Evolutionary conservation across 768 basidiomycete species (phyloP), one percentile per base, ranked within the genome.

Genomic region (Lactarius hatsudake): DNA sequence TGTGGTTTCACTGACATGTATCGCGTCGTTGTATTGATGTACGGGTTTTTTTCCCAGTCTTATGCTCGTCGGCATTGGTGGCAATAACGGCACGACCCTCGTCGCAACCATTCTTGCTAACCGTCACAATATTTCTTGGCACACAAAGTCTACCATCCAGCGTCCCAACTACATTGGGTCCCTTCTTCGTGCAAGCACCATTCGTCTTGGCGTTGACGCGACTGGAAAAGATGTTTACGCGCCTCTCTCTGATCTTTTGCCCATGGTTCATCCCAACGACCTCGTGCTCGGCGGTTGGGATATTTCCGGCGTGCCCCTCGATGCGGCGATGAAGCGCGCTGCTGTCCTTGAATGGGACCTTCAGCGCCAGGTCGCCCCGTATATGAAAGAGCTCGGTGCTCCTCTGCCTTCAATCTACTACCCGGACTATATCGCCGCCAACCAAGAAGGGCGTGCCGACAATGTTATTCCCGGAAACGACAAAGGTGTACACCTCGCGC

Each of bases 221-320:
- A 74, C 77, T 3, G 91, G 90, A 72, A 93, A 94, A 79, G 97
- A 98, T 74, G 86, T 98, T 71, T 84, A 95, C 73, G 88, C 96
- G 69, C 97, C 97, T 20, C 80, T 98, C 74, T 91, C 89, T 12
- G 95, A 96, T 73, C 86, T 98, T 69, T 84, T 97, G 53, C 96
- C 96, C 58, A 97, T 96, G 93, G 94, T 96, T 58, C 95, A 98
- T 80, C 96, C 96, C 59, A 96, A 97, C 75, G 97, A 98, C 79
- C 89, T 98, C 74, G 93, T 97, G 71, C 86, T 98, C 69, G 94
- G 97, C 59, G 96, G 97, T 23, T 99, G 96, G 97, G 97, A 99
- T 74, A 98, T 99, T 74, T 97, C 95, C 53, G 85, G 88, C 53
- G 53, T 87, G 45, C 77, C 87, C 51, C 85, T 99, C 80, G 95